phyloP scores from a whole-genome alignment of 2,329 filamentous ascomycete species.

The Catunica adiposa region DNA sequence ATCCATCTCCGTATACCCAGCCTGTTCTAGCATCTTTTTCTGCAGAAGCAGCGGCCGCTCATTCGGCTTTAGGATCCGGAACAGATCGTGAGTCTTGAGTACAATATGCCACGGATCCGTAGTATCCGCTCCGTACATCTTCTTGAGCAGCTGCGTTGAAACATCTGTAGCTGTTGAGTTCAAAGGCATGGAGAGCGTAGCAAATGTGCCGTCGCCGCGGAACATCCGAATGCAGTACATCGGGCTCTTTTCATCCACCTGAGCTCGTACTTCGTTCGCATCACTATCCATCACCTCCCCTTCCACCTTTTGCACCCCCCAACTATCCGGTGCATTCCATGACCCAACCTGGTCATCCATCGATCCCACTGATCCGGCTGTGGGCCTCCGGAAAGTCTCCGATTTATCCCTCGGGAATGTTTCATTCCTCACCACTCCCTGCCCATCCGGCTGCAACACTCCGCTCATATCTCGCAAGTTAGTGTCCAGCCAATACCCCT shows the following conservation, averaged over 20 bases:
- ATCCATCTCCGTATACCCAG: slow-evolving; percentile 76
- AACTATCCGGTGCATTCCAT: slow-evolving; percentile 93
- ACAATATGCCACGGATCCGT: slow-evolving; percentile 92
- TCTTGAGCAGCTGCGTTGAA: slow-evolving; percentile 79
- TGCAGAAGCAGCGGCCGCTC: slow-evolving; percentile 85
- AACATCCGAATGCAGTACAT: slow-evolving; percentile 93
- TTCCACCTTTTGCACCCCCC: slow-evolving; percentile 74
- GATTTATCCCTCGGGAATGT: slow-evolving; percentile 5
- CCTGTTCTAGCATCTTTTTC: slow-evolving; percentile 76
- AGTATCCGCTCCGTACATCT: slow-evolving; percentile 80
- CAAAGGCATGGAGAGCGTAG: slow-evolving; percentile 69
- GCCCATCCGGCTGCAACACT: slow-evolving; percentile 5
- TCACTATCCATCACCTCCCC: slow-evolving; percentile 47
- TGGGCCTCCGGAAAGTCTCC: slow-evolving; percentile 2
- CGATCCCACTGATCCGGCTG: slow-evolving; percentile 8
- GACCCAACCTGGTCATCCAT: slow-evolving; percentile 33
- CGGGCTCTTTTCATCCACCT: slow-evolving; percentile 46
- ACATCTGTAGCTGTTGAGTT: slow-evolving; percentile 77
- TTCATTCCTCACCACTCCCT: neutral
- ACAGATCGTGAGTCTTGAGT: slow-evolving; percentile 79
- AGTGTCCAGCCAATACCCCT: slow-evolving; percentile 65
- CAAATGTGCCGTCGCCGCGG: slow-evolving; percentile 83
- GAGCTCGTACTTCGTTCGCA: slow-evolving; percentile 25
- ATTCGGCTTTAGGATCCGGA: slow-evolving; percentile 57
- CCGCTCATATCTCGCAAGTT: slow-evolving; percentile 84